Base-by-base conservation (phyloP, 202 grass and related monocot genomes). In the Carex arenaria region DNA sequence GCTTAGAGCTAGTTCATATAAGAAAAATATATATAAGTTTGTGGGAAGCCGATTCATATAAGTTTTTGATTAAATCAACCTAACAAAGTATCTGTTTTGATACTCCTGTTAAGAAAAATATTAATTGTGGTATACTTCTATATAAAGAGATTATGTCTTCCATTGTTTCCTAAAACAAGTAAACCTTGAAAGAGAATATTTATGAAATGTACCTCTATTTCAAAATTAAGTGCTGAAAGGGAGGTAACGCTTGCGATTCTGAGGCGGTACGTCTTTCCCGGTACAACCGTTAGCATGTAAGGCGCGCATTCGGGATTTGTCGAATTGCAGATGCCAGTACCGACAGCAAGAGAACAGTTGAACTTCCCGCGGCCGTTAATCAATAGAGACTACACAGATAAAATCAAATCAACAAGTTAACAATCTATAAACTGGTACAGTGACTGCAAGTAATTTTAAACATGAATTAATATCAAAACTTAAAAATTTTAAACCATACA, bases 161-260 rank as follows among this genome's bases (percentile, higher is more conserved):
- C 5, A 40, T 42, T 47, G 12, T 71, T 45, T 71, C 11, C 19
- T 47, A 71, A 30, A 62, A 22, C 12, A 55, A 75, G 4, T 75
- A 10, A 4, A 20, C 8, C 5, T 7, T 6, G 5, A 1, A 73
- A 52, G 69, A 73, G 31, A 55, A n/a, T 57, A 7, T 52, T 31
- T 14, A 56, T 19, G 22, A 68, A 56, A 10, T 38, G 23, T 73
- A 97, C 94, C 94, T 97, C 94, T 47, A 97, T 94, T 45, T 97
- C 91, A 26, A 97, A 97, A 77, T 92, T 97, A 55, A 97, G 88
- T 0, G 94, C 90, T 1, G 91, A 92, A 7, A 97, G 86, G 3
- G 94, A 97, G 1, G 94, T 94, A 23, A 97, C 18, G 85, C 94
- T 97, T 65, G 66, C 91, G 14, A 97, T 87, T 11, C 91, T 87